A percentile compares a stretch with the other conserved stretches of the same genome.
phyloP scores from a whole-genome alignment of 176 grass and related monocot species.

The Raddia distichophylla region DNA sequence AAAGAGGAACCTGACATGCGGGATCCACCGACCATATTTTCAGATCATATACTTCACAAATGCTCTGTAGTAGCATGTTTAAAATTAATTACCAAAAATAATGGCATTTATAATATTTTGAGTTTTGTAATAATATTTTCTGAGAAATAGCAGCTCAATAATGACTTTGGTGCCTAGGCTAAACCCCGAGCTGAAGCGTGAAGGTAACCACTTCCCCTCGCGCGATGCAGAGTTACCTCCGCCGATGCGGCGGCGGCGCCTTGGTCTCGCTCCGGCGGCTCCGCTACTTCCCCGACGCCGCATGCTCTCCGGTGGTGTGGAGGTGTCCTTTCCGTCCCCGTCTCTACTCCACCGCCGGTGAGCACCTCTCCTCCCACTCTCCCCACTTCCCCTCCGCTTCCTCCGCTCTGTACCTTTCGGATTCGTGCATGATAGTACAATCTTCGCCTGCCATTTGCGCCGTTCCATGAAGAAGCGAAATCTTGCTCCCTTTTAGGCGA shows the following conservation, averaged over 20 bases:
- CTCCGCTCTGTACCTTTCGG: neutral
- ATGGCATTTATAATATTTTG: too few relatives aligned
- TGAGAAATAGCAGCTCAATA: too few relatives aligned
- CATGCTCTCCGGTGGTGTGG: conserved; percentile 1
- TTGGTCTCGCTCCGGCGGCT: conserved; percentile 29
- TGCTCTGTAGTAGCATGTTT: too few relatives aligned
- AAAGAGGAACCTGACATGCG: too few relatives aligned
- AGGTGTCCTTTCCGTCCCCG: neutral
- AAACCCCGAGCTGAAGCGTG: neutral
- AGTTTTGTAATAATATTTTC: too few relatives aligned
- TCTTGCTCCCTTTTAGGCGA: neutral
- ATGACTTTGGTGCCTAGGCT: neutral
- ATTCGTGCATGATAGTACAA: neutral
- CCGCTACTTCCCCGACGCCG: neutral
- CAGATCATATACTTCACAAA: too few relatives aligned
- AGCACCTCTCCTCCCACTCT: conserved; percentile 24
- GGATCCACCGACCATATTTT: too few relatives aligned
- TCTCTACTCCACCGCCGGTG: conserved; percentile 41
- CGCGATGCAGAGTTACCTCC: conserved; percentile 47
- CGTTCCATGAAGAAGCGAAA: neutral
- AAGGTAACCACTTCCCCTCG: neutral
- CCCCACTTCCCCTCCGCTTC: neutral
- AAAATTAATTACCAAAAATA: too few relatives aligned
- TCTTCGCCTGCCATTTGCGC: neutral
- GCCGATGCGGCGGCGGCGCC: conserved; percentile 44